Evolutionary conservation across 768 basidiomycete genomes (phyloP).

Genomic region (Lentinula sp.): DNA sequence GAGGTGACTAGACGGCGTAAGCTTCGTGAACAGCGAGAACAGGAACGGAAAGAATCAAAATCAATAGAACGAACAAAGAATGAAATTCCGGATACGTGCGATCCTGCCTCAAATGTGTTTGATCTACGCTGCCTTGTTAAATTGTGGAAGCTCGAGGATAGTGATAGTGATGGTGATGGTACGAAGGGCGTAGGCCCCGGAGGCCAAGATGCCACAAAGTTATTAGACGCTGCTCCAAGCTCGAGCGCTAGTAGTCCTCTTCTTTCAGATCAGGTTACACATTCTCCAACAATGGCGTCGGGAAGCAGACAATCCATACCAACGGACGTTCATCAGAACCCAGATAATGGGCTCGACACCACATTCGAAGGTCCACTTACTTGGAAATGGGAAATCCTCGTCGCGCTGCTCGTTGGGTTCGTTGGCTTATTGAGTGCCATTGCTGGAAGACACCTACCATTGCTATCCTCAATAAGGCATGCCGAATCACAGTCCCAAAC

Average conservation of each 20-base stretch:
- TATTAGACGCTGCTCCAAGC: not conserved
- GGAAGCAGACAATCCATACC: not conserved
- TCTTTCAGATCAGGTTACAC: not conserved
- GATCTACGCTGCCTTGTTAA: conserved; percentile 63
- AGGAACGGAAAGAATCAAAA: conserved; percentile 15
- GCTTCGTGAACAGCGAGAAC: conserved; percentile 27
- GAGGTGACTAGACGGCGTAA: conserved; percentile 38
- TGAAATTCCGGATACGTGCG: conserved; percentile 1
- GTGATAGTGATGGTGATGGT: conserved; percentile 15
- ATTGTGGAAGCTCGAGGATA: conserved; percentile 46
- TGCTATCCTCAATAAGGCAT: not conserved
- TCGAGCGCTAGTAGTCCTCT: not conserved
- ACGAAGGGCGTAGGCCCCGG: not conserved
- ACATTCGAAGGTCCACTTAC: too few relatives aligned
- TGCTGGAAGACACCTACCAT: not conserved
- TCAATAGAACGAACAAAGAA: conserved; percentile 2
- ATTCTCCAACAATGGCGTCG: not conserved
- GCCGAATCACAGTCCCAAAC: not conserved
- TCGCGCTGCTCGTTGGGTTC: not conserved
- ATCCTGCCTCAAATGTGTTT: conserved; percentile 15
- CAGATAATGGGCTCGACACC: not conserved
- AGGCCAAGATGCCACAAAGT: not conserved
- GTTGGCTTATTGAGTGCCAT: not conserved
- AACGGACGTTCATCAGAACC: not conserved
- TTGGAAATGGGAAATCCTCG: conserved; percentile 3